A percentile compares a stretch with the other conserved stretches of the same genome.
These are phyloP conservation scores for Talaromyces amestolkiae DNA, from an alignment of 2,329 filamentous ascomycete species.

Conservation along the genomic window DNA sequence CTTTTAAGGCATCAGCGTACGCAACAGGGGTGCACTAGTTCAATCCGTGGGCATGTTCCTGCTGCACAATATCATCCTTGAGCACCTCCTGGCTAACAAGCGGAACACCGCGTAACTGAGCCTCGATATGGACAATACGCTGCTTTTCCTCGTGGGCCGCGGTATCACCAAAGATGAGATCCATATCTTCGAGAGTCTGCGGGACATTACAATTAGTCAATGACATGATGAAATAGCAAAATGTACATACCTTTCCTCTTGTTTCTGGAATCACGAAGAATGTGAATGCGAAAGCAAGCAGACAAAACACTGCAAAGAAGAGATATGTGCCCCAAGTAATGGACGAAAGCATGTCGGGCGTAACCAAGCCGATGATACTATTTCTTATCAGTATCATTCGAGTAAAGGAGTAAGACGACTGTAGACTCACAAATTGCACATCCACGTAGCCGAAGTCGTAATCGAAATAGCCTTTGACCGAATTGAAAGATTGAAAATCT, in stretches of 20 bases:
- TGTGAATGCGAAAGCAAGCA: constrained; percentile 35
- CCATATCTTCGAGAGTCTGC: constrained; percentile 57
- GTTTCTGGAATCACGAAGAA: constrained; percentile 39
- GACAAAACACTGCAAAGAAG: constrained; percentile 40
- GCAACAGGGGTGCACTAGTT: neutral
- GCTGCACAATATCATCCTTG: constrained; percentile 25
- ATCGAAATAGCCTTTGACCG: constrained; percentile 40
- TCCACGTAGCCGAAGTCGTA: constrained; percentile 40
- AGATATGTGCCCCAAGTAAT: constrained; percentile 42
- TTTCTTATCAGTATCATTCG: neutral
- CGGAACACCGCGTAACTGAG: constrained; percentile 32
- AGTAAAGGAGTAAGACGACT: neutral
- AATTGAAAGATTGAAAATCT: constrained; percentile 41
- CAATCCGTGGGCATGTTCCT: constrained; percentile 24
- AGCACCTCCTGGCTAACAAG: constrained; percentile 23
- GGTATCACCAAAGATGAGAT: constrained; percentile 46
- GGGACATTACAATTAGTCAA: neutral
- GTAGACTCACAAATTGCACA: constrained; percentile 38
- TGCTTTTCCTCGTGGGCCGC: constrained; percentile 39
- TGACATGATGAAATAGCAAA: neutral
- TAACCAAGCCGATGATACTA: constrained; percentile 36
- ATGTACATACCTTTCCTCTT: constrained; percentile 32
- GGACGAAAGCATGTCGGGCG: constrained; percentile 38
- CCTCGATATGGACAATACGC: constrained; percentile 40
- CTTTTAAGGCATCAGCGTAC: neutral